Evolutionary conservation across 306 rosid species (phyloP), one percentile per base, ranked within the genome.

Genomic region (Acacia acuminata): DNA sequence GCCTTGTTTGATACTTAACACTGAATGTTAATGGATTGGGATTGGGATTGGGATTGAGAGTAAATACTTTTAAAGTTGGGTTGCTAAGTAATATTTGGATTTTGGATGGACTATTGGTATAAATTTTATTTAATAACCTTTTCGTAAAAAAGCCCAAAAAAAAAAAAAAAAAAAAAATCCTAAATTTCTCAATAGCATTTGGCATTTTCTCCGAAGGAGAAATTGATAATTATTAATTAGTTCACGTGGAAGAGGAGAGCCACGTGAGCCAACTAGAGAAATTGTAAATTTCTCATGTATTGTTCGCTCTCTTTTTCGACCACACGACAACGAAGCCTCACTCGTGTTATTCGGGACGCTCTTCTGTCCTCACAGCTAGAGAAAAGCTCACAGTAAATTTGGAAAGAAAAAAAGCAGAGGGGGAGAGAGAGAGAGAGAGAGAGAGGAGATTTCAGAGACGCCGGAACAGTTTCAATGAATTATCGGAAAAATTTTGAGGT

Each of bases 191-290:
- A 16, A 16, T 51, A 7, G n/a, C 22, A 51, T 53, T 60, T 24
- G 66, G 27, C 65, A 4, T 17, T 51, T 67, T 30, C 19, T 38
- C 8, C 9, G 24, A 8, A 12, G 61, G 14, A 34, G 78, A 13
- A 55, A 55, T 20, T n/a, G 71, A 63, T 45, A 30, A 40, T 22
- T 69, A 65, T 44, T 45, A 30, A 40, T 22, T 69, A 65, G 78
- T 66, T 24, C 84, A 84, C 80, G 74, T 81, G 86, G 74, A 80
- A 8, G 32, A 3, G 27, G 4, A 10, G 4, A 10, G 77, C 78
- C 79, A 82, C 88, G 84, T 87, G 82, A 73, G 64, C 55, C 78
- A 25, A 44, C 84, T 19, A 30, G 32, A 30, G 32, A 30, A 30
- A 30, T 30, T 30, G 32, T 30, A 30, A 30, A 30, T 30, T 30